These are phyloP conservation scores for Fusarium guadeloupense DNA, from an alignment of 2,329 filamentous ascomycete species.

Conservation along the genomic window DNA sequence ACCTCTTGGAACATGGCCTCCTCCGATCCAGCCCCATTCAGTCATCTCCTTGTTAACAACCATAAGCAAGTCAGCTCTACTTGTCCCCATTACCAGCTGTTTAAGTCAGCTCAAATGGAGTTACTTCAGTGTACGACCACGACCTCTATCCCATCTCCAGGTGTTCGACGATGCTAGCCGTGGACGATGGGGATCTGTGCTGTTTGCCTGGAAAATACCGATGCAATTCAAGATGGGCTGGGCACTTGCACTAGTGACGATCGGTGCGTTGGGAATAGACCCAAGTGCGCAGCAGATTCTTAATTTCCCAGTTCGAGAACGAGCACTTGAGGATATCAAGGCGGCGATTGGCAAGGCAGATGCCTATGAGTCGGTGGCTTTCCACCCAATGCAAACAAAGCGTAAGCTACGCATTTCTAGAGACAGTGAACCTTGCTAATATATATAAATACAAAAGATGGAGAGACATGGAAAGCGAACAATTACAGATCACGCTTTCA, in stretches of 20 bases:
- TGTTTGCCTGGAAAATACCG: neutral
- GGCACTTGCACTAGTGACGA: slow-evolving; percentile 9
- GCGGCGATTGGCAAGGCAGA: slow-evolving; percentile 4
- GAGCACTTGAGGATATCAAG: neutral
- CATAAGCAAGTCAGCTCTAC: neutral
- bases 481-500: neutral
- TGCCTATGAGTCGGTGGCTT: slow-evolving; percentile 2
- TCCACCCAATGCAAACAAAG: neutral
- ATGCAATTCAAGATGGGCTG: slow-evolving; percentile 1
- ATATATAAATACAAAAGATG: no score
- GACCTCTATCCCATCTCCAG: neutral
- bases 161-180: slow-evolving; percentile 16
- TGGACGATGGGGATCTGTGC: neutral
- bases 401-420: neutral
- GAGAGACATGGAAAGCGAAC: neutral
- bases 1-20: neutral
- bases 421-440: neutral
- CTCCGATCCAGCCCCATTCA: slow-evolving; percentile 13
- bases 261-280: slow-evolving; percentile 1
- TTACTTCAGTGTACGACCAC: neutral
- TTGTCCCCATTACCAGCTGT: slow-evolving; percentile 9
- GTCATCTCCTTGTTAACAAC: slow-evolving; percentile 5
- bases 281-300: slow-evolving; percentile 18
- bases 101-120: slow-evolving; percentile 14
- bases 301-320: neutral